Base-by-base conservation (phyloP, 106 monocot genomes). In the Acorus gramineus region DNA sequence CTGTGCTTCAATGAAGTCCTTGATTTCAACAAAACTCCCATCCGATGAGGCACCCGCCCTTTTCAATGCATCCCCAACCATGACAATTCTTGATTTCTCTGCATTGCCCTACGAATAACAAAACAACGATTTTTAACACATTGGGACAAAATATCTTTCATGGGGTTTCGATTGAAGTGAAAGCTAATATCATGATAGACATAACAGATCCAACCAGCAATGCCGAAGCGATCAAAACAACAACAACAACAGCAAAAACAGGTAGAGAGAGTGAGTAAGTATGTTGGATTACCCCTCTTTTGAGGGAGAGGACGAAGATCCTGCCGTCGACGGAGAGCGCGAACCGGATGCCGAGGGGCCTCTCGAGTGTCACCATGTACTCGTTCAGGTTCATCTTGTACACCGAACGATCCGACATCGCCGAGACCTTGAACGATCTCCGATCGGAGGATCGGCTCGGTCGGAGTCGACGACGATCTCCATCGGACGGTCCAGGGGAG, bases 301-400 rank as follows among this genome's bases (percentile, higher is more conserved):
- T 80, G 47, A 93, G 83, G 47, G 93, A 83, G 57, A 84, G 86
- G 49, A 89, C 89, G 48, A 94, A 86, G 70, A 94, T 66, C 65
- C 50, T 81, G 6, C 84, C 94, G 44, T 89, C 84, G 9, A 80
- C 73, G 44, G 84, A 79, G 55, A 94, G 89, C 62, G 89, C 94
- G 69, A 94, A 93, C 3, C 93, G 85, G 48, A 93, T 78, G 44
- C 93, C 93, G 51, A 86, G 57, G 6, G 94, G 94, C 63, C 67
- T 78, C 54, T 94, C 94, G 43, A 94, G 69, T 3, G 86, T 84
- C 46, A 94, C 94, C 84, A 94, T 84, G 75, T 94, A 94, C 83
- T 94, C 89, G 62, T 86, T 94, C 42, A 89, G 66, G 50, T 89
- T 89, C 81, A 94, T 86, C 79, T 77, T 79, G 44, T 49, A 49